Base-by-base conservation (phyloP, 345 rosid genomes). In the Gossypium mustelinum region DNA sequence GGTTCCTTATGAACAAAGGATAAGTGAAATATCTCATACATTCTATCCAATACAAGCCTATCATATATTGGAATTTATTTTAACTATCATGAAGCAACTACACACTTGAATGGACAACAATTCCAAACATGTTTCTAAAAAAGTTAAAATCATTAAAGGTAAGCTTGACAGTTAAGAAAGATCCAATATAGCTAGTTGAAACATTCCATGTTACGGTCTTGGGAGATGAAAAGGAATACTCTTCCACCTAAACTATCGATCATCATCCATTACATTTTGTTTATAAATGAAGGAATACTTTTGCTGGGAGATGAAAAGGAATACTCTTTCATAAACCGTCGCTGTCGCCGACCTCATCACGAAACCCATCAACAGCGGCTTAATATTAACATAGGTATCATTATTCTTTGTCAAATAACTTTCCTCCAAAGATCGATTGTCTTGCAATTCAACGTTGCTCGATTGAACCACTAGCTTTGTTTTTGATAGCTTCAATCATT, bases 211-310 rank as follows among this genome's bases (percentile, higher is more conserved):
- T 34, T 34, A 34, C 7, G 0, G 1, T 34, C 7, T 34, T 1
- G 81, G 6, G 39, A 34, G 6, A 34, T 34, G 6, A 34, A 34
- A 34, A 34, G 39, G 39, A 34, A 4, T 34, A 4, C 39, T 4
- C 39, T 34, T 34, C 97, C 97, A 92, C 68, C 87, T 63, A 73
- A 90, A 94, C 1, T 97, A 89, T 73, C 80, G 68, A 51, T 92
- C 92, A 29, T 92, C 97, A 2, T 89, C 97, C 97, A 91, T 87
- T 24, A 91, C 91, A 68, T 85, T 86, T 81, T 88, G 90, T 57
- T 87, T 82, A 78, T 84, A 82, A n/a, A 87, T 85, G 76, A 94
- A 94, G 48, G 90, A 92, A 25, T 90, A 90, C 2, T 91, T 96
- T 77, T 90, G 93, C 16, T 79, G 93, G 98, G 7, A 89, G 83